phyloP scores from a whole-genome alignment of 2,329 filamentous ascomycete species.

The Acrodontium crateriforme region DNA sequence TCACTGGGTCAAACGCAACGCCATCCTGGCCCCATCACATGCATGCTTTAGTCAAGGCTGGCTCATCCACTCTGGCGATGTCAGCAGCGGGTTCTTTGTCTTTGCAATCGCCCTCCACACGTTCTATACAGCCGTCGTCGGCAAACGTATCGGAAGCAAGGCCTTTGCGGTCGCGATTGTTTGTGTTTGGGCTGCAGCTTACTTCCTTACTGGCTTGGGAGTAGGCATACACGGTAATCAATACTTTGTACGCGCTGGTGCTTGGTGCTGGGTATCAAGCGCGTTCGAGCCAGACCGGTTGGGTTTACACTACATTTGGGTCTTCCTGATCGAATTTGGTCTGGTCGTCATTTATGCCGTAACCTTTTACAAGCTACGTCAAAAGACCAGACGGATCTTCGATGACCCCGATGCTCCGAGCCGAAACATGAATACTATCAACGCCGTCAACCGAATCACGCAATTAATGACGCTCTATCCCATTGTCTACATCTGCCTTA shows the following conservation, averaged over 20 bases:
- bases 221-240: constrained; percentile 29
- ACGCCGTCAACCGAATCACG: constrained; percentile 26
- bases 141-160: constrained; percentile 37
- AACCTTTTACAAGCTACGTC: constrained; percentile 18
- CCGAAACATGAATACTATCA: constrained; percentile 13
- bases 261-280: constrained; percentile 55
- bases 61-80: constrained; percentile 52
- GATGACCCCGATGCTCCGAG: too few species aligned
- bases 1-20: constrained; percentile 42
- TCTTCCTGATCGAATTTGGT: constrained; percentile 40
- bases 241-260: constrained; percentile 50
- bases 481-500: constrained; percentile 55
- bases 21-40: constrained; percentile 38
- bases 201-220: constrained; percentile 42
- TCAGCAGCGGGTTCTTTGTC: constrained; percentile 54
- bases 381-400: constrained; percentile 13
- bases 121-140: constrained; percentile 46
- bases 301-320: constrained; percentile 51
- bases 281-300: constrained; percentile 42
- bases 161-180: constrained; percentile 38
- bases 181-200: constrained; percentile 45
- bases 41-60: constrained; percentile 55
- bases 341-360: constrained; percentile 37
- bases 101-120: constrained; percentile 53
- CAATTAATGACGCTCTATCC: constrained; percentile 55